A percentile compares a stretch with the other conserved stretches of the same genome.
These are phyloP conservation scores for Mycena galericulata DNA, from an alignment of 768 basidiomycete species.

Conservation along the genomic window DNA sequence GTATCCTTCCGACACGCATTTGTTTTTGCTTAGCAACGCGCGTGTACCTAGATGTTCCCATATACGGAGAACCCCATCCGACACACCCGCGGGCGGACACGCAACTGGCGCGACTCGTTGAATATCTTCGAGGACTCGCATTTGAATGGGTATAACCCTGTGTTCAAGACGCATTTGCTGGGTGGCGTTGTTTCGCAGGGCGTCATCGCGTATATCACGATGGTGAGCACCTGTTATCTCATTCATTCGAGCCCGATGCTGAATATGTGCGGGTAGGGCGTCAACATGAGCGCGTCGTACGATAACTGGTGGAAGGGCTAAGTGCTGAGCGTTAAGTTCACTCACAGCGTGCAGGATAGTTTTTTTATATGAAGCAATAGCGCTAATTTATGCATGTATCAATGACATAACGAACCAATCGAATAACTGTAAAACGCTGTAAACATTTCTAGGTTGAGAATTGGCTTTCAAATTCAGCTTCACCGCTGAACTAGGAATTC, in stretches of 20 bases:
- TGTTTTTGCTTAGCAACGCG: background rate
- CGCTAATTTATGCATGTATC: too few species aligned
- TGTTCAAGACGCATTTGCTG: conserved; percentile 62
- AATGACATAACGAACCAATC: too few species aligned
- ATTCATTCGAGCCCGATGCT: background rate
- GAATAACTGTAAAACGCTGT: too few species aligned
- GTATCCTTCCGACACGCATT: background rate
- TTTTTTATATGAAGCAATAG: too few species aligned
- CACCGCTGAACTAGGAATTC: too few species aligned
- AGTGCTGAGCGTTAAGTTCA: too few species aligned
- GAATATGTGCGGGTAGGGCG: conserved; percentile 29
- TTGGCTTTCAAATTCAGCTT: too few species aligned
- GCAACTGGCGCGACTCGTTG: conserved; percentile 64
- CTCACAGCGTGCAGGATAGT: too few species aligned
- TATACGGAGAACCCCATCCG: conserved; percentile 64
- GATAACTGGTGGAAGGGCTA: conserved; percentile 42
- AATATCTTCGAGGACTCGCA: conserved; percentile 66
- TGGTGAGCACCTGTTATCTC: conserved; percentile 49
- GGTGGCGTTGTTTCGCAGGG: conserved; percentile 65
- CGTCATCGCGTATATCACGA: conserved; percentile 66
- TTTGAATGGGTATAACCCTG: conserved; percentile 63
- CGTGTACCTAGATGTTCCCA: conserved; percentile 60
- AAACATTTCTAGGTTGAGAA: too few species aligned
- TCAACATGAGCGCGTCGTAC: conserved; percentile 37
- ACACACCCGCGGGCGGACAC: conserved; percentile 59